Evolutionary conservation across 768 basidiomycete species (phyloP), one percentile per base, ranked within the genome.

Genomic region (Russula dissimulans): DNA sequence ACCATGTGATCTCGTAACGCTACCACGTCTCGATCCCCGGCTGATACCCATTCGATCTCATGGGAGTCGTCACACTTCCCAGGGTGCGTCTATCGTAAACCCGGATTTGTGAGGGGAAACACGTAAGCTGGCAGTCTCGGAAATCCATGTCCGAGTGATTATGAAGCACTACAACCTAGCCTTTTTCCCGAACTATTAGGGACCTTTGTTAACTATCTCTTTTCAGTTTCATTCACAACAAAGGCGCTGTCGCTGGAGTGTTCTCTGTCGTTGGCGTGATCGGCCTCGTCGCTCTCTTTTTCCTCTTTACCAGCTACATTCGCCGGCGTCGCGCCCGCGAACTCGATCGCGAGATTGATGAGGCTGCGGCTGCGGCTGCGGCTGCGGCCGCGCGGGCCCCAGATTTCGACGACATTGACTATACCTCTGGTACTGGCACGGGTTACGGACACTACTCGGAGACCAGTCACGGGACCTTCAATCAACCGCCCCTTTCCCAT

Each of bases 321-420:
- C 84, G 87, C 9, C 81, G 87, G 0, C 83, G 84, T 7, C 82
- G 85, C 1, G 83, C 82, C 3, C 70, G 76, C 61, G 76, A 79
- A 45, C 85, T 88, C 66, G 89, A 91, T 69, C 76, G 77, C n/a
- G 89, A 90, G 54, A 81, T 89, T 43, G 83, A 81, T 14, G 83
- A 83, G 51, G 88, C 87, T 0, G 86, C 87, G 0, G 79, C 78
- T 3, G 84, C 87, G 0, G 79, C 78, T 3, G 84, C 82, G 59
- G 87, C 87, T 0, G 78, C 76, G 0, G 81, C 79, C 0, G 72
- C 78, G 1, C 64, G 75, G 18, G 75, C 79, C 0, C 82, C 81
- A 12, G 65, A 69, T 65, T 77, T 78, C 60, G 82, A 83, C 57
- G 81, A 83, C 57, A 76, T 78, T 36, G 64, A 67, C 44, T 69